Percentiles rank a stretch among this genome's conserved stretches.
Evolutionary conservation across 768 basidiomycete species (phyloP).

Genomic region (Coprinopsis cinerea): DNA sequence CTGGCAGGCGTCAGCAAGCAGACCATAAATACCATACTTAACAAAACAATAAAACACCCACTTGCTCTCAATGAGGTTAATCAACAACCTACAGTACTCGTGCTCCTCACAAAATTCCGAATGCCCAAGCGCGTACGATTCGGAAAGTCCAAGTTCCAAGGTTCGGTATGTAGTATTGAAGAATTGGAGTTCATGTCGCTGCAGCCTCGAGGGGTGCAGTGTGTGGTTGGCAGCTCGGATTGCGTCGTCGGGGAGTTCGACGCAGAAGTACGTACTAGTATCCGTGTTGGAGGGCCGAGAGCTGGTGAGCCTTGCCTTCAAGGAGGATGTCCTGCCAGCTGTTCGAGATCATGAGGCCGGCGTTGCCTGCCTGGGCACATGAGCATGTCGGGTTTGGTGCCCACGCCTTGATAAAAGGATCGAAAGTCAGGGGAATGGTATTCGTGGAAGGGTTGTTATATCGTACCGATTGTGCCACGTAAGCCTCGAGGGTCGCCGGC

Average conservation of each 20-base stretch:
- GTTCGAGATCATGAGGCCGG: conserved; percentile 22
- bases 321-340: conserved; percentile 45
- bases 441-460: too few relatives aligned
- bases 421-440: background rate
- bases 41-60: too few relatives aligned
- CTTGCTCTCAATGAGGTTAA: conserved; percentile 45
- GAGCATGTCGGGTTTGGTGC: conserved; percentile 66
- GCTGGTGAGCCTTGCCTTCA: conserved; percentile 33
- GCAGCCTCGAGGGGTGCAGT: conserved; percentile 31
- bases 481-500: background rate
- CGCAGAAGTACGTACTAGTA: conserved; percentile 74
- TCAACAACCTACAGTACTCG: conserved; percentile 49
- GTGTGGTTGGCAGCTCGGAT: conserved; percentile 32
- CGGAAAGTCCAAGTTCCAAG: conserved; percentile 41
- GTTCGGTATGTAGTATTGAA: conserved; percentile 36
- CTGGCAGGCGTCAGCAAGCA: too few relatives aligned
- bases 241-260: conserved; percentile 55
- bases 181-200: conserved; percentile 33
- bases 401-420: conserved; percentile 37
- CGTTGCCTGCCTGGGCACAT: conserved; percentile 33
- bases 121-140: conserved; percentile 50
- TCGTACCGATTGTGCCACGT: too few relatives aligned
- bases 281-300: conserved; percentile 40
- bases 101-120: conserved; percentile 41
- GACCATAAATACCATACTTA: too few relatives aligned